Conservation (phyloP, 1,139 yeast species). For the Arxiozyma heterogenica region DNA sequence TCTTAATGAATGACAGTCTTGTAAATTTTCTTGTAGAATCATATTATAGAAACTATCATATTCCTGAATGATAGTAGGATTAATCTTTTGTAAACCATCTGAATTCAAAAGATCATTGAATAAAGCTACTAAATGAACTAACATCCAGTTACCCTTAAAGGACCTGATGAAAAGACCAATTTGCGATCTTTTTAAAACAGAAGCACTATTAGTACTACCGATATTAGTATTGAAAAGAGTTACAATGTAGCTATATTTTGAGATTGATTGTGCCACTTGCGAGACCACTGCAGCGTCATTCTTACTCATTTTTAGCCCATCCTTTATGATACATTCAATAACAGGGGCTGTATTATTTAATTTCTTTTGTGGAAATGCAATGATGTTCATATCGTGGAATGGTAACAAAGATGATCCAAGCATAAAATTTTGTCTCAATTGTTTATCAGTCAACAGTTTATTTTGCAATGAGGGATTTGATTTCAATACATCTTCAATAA, state of each 20-base stretch:
- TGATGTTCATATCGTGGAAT: slow-evolving; percentile 15
- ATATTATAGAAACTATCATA: slow-evolving; percentile 34
- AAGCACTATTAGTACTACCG: too few species aligned
- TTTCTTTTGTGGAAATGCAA: slow-evolving; percentile 23
- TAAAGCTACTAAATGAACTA: slow-evolving; percentile 33
- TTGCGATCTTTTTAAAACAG: slow-evolving; percentile 37
- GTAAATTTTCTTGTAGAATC: slow-evolving; percentile 30
- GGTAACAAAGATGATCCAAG: slow-evolving; percentile 21
- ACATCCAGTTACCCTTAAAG: slow-evolving; percentile 44
- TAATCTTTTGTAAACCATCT: slow-evolving; percentile 4
- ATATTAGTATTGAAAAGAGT: slow-evolving; percentile 8
- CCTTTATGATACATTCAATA: slow-evolving; percentile 42
- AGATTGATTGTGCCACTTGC: slow-evolving; percentile 31
- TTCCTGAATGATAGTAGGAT: slow-evolving; percentile 14
- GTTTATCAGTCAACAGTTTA: slow-evolving; percentile 4
- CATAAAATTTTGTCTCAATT: slow-evolving; percentile 18
- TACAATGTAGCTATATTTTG: slow-evolving; percentile 26
- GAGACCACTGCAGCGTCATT: slow-evolving; percentile 46
- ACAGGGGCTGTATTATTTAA: slow-evolving; percentile 19
- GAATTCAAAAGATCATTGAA: slow-evolving; percentile 13
- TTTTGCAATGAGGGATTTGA: slow-evolving; percentile 6
- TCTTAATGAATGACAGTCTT: slow-evolving; percentile 38
- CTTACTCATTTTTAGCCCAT: slow-evolving; percentile 62
- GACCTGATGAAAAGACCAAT: slow-evolving; percentile 52
- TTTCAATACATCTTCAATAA: slow-evolving; percentile 5